Evolutionary conservation across 768 basidiomycete genomes (phyloP), one percentile per base, ranked within the genome.

Genomic region (Psilocybe subaeruginosa): DNA sequence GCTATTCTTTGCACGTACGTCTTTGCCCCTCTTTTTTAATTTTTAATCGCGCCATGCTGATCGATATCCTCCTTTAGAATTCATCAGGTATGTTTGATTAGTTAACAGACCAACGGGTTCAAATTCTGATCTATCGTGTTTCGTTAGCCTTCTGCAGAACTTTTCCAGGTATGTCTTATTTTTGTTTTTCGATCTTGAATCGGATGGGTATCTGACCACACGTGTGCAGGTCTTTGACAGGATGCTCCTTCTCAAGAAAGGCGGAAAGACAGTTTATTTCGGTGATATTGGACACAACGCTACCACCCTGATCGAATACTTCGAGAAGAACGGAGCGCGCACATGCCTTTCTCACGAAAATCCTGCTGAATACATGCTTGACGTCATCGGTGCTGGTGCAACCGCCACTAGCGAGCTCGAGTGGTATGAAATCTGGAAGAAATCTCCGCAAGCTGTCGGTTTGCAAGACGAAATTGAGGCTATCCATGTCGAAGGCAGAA

Each of bases 1-100:
- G 90, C 92, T 23, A 93, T 95, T 66, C 78, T 96, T 17, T 95
- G 93, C 87, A 95, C 91, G 79, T 87, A 66, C 54, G 86, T 75
- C 8, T 48, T 31, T 39, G 23, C 8, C 30, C 12, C 37, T 3
- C 37, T 39, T 7, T 59, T 19, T 11, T 6, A 4, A 27, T 41
- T 11, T 0, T 16, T 12, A 7, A 29, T 45, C 29, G 35, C 9
- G 19, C 8, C 9, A 5, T 11, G 19, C 47, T 33, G 9, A 31
- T 16, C 8, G 35, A 53, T 6, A 11, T 33, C 19, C 17, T 29
- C 30, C 33, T 9, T 55, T 54, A 81, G 82, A 3, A 82, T 84
- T 56, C 82, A 81, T 59, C 81, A 76, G 67, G 72, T 70, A 4
- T 12, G 49, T 23, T 23, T 23, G 23, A 23, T 23, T 23, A 23